Conservation (phyloP, 73 alveolate genomes). For the Tetrahymena elliotti region DNA sequence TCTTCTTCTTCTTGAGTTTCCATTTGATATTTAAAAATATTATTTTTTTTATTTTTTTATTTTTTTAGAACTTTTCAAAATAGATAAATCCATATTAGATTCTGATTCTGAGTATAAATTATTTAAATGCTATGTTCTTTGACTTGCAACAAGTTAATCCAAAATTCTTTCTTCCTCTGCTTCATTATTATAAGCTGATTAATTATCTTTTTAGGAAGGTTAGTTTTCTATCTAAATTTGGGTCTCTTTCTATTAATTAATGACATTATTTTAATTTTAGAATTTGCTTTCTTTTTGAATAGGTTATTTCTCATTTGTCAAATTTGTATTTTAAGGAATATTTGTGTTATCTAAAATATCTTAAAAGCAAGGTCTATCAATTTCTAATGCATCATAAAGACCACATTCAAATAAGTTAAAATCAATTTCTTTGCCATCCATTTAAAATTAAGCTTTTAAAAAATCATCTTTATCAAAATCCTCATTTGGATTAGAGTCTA, state of each 20-base stretch:
- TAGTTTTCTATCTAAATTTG: background rate
- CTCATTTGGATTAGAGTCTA: background rate
- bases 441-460: background rate
- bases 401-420: background rate
- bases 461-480: background rate
- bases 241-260: background rate
- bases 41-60: background rate
- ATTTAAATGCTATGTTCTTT: background rate
- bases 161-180: background rate
- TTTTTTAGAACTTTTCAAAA: background rate
- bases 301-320: background rate
- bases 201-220: background rate
- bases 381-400: background rate
- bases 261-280: background rate
- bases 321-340: background rate
- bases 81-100: background rate
- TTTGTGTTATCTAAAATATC: background rate
- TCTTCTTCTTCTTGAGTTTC: background rate
- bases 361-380: background rate
- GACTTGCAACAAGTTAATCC: background rate
- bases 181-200: background rate
- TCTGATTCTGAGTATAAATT: background rate
- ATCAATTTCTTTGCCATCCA: background rate
- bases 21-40: background rate
- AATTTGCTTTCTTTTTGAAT: background rate